Evolutionary conservation across 306 rosid genomes (phyloP), one percentile per base, ranked within the genome.

Genomic region (Vigna mungo): DNA sequence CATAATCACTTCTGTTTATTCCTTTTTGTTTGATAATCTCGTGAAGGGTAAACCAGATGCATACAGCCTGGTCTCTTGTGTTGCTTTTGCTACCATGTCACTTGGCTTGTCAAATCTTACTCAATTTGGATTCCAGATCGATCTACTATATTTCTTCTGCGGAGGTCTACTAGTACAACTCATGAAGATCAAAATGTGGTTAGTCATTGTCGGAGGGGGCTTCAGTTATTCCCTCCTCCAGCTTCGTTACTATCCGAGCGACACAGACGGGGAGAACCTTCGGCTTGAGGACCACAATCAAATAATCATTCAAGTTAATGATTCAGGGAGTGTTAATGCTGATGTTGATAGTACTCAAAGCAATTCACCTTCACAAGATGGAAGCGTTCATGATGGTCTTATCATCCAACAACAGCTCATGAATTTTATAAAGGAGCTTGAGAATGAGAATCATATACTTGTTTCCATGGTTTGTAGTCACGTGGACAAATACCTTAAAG

Each of bases 41-140:
- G 16, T 14, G 41, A 68, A 68, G 1, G 71, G 43, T 13, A 78
- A 56, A 13, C 70, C 82, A 47, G 82, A 70, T 60, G 21, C 46
- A 36, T 60, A 23, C 15, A 52, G 39, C 18, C 11, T 70, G 0
- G 6, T 59, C 16, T 78, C 82, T 1, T 9, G 36, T 36, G 23
- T 12, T 15, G 64, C 77, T 2, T 71, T 78, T 71, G 64, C 72
- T 21, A 10, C 51, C 6, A 80, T 80, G 84, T 73, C 62, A 0
- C 8, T 65, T 0, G 15, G 69, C 17, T 66, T 79, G 48, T 61
- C 78, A 20, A 17, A 65, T 17, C 58, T 61, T 17, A 51, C 14
- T 62, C 58, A 61, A 44, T 62, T 15, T 1, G 78, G 78, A 61
- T 61, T 71, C 2, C 59, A 71, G 55, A 9, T 52, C 1, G 83